These are phyloP conservation scores for Curvularia eragrostidis DNA, from an alignment of 2,329 filamentous ascomycete species.

Conservation along the genomic window DNA sequence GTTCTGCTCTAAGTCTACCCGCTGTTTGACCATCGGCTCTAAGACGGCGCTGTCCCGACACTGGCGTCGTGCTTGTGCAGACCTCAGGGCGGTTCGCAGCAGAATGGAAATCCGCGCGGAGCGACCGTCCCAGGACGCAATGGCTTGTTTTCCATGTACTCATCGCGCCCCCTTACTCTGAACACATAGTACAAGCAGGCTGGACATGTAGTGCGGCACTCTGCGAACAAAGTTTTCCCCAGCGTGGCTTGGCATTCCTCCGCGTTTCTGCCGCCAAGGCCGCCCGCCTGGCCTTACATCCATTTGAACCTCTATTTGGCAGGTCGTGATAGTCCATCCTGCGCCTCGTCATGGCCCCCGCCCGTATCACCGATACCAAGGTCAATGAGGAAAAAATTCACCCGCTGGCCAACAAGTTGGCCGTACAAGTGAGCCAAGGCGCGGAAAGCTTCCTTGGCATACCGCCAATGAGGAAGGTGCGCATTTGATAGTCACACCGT, in stretches of 20 bases:
- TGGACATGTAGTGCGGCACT: not conserved
- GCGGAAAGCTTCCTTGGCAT: slow-evolving; percentile 34
- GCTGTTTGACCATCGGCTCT: not conserved
- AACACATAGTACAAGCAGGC: not conserved
- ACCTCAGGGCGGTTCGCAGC: not conserved
- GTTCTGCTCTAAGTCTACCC: not conserved
- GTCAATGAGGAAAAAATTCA: slow-evolving; percentile 24
- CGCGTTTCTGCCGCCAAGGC: slow-evolving; percentile 11
- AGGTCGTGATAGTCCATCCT: slow-evolving; percentile 27
- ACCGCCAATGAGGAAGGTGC: slow-evolving; percentile 28
- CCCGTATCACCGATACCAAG: slow-evolving; percentile 24
- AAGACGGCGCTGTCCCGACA: not conserved
- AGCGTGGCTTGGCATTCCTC: slow-evolving; percentile 13
- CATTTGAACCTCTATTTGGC: slow-evolving; percentile 25
- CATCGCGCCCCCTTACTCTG: not conserved
- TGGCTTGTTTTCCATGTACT: not conserved
- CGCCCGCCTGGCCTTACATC: slow-evolving; percentile 5
- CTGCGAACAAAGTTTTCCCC: not conserved
- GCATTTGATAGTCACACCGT: slow-evolving; percentile 14
- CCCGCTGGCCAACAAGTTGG: slow-evolving; percentile 21
- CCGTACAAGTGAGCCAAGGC: slow-evolving; percentile 29
- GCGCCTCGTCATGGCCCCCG: slow-evolving; percentile 20
- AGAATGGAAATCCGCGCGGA: not conserved
- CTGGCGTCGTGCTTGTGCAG: not conserved
- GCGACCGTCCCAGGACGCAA: not conserved